phyloP scores from a whole-genome alignment of 2,329 filamentous ascomycete genomes.

The Colletotrichum sp. region DNA sequence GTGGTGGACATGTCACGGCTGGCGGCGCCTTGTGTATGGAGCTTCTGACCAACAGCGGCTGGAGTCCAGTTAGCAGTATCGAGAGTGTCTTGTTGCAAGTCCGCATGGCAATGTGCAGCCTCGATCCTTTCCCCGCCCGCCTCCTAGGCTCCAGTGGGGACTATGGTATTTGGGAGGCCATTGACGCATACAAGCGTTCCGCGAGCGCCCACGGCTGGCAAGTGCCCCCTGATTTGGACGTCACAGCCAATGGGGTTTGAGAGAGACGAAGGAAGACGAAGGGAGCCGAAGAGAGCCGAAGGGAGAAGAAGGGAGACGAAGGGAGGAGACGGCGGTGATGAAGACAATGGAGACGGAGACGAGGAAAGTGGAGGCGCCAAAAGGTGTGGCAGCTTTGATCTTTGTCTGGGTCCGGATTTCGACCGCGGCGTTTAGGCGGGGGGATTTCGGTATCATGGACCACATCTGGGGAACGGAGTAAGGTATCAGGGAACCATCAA shows the following conservation, averaged over 20 bases:
- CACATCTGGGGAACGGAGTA: background rate
- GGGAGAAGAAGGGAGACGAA: background rate
- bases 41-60: slow-evolving; percentile 82
- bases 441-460: background rate
- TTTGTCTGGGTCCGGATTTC: background rate
- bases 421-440: background rate
- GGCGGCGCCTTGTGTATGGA: slow-evolving; percentile 88
- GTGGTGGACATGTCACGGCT: slow-evolving; percentile 84
- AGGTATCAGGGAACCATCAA: background rate
- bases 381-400: background rate
- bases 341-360: background rate
- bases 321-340: background rate
- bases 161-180: slow-evolving; percentile 74
- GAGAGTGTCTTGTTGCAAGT: slow-evolving; percentile 85
- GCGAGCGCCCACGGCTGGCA: slow-evolving; percentile 75
- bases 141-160: slow-evolving; percentile 48
- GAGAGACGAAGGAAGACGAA: background rate
- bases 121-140: slow-evolving; percentile 75
- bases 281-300: background rate
- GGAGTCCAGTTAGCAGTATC: slow-evolving; percentile 75
- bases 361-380: background rate
- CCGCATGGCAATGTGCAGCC: slow-evolving; percentile 73
- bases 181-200: slow-evolving; percentile 65
- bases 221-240: slow-evolving; percentile 66
- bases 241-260: slow-evolving; percentile 38